Conservation (phyloP, 768 basidiomycete genomes). For the Saitozyma podzolica region DNA sequence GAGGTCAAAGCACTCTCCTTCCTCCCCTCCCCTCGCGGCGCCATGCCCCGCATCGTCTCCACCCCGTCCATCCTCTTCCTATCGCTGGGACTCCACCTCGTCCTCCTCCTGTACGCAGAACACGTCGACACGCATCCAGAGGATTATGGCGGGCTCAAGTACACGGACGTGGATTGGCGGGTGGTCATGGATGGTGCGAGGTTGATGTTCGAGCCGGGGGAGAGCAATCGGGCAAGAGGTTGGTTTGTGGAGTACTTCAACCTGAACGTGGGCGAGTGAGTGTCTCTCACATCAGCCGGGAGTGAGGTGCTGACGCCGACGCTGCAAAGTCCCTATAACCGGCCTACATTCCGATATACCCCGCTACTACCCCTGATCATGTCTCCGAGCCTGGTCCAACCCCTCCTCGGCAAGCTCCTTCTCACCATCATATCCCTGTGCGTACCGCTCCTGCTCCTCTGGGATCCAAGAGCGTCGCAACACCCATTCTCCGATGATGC, state of each 20-base stretch:
- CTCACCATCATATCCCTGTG: constrained; percentile 81
- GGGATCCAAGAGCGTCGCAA: not conserved
- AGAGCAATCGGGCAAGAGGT: constrained; percentile 56
- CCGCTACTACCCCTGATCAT: constrained; percentile 83
- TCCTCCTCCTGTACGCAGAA: constrained; percentile 37
- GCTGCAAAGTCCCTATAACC: constrained; percentile 73
- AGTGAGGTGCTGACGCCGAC: not conserved
- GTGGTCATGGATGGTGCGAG: constrained; percentile 90
- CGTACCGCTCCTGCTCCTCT: constrained; percentile 54
- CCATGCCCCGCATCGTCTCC: not conserved
- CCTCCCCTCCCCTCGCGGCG: no score
- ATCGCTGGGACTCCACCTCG: constrained; percentile 27
- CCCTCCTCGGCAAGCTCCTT: constrained; percentile 85
- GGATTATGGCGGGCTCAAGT: constrained; percentile 62
- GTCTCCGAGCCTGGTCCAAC: constrained; percentile 78
- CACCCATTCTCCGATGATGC: constrained; percentile 1
- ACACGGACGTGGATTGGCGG: constrained; percentile 96
- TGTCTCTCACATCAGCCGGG: constrained; percentile 22
- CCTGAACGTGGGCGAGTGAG: constrained; percentile 73
- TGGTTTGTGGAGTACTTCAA: constrained; percentile 55
- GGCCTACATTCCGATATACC: constrained; percentile 95
- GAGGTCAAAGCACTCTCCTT: no score
- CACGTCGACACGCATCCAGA: constrained; percentile 43
- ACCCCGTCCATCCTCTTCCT: constrained; percentile 8
- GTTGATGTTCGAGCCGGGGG: constrained; percentile 55